Conservation (phyloP, 495 filamentous ascomycete species). For the Penicillium antarcticum region DNA sequence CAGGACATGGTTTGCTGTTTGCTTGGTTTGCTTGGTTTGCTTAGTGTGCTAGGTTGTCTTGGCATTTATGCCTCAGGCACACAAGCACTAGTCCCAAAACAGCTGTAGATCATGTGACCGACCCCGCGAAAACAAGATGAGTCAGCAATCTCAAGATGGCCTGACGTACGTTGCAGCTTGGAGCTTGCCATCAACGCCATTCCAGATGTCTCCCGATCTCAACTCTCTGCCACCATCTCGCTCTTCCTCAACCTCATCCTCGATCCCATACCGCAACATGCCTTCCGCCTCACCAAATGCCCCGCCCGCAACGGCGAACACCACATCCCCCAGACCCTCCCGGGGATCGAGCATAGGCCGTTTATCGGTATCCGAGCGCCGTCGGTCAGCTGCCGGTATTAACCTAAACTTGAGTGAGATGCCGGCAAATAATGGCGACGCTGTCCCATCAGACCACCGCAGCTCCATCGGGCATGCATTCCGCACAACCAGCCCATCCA, state of each 20-base stretch:
- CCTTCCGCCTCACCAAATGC: conserved; percentile 21
- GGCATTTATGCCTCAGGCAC: not conserved
- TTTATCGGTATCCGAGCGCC: conserved; percentile 41
- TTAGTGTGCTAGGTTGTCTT: not conserved
- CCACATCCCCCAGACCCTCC: conserved; percentile 46
- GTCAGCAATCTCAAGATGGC: conserved; percentile 4
- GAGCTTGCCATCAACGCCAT: conserved; percentile 1
- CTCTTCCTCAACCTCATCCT: conserved; percentile 43
- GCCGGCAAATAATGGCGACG: conserved; percentile 29
- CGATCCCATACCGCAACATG: conserved; percentile 28
- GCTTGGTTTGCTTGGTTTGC: too few species aligned
- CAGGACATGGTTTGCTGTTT: too few species aligned
- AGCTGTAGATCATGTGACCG: not conserved
- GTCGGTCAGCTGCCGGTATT: conserved; percentile 65
- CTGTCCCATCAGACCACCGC: conserved; percentile 35
- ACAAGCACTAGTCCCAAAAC: not conserved
- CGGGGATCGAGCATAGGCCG: conserved; percentile 55
- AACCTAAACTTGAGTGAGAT: conserved; percentile 73
- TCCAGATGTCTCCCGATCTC: conserved; percentile 65
- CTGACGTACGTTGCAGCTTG: conserved; percentile 1
- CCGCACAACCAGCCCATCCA: conserved; percentile 55
- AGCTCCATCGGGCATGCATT: conserved; percentile 44
- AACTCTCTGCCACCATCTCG: conserved; percentile 70
- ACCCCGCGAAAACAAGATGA: conserved; percentile 6
- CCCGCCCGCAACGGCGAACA: conserved; percentile 30